These are phyloP conservation scores for Elsinoe ampelina DNA, from an alignment of 2,329 filamentous ascomycete genomes.

Conservation along the genomic window DNA sequence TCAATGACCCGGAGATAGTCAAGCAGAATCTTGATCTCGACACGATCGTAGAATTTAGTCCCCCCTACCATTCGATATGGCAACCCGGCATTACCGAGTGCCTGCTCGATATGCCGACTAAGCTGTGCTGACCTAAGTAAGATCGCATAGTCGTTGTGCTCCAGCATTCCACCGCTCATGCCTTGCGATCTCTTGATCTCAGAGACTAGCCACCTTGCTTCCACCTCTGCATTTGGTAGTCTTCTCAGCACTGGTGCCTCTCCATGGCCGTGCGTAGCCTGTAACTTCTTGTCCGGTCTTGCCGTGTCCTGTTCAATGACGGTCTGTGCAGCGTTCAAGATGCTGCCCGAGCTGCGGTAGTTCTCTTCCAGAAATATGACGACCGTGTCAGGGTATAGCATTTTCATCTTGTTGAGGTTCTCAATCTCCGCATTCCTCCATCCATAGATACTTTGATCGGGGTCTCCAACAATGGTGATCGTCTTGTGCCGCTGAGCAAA, in stretches of 20 bases:
- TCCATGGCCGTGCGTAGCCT: constrained; percentile 71
- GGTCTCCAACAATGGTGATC: constrained; percentile 94
- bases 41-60: constrained; percentile 81
- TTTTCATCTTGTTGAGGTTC: constrained; percentile 71
- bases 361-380: constrained; percentile 87
- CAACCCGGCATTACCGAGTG: constrained; percentile 69
- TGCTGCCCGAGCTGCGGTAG: constrained; percentile 81
- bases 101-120: constrained; percentile 77
- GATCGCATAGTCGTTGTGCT: constrained; percentile 71
- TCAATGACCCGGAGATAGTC: constrained; percentile 83
- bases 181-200: constrained; percentile 65
- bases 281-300: constrained; percentile 68
- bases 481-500: constrained; percentile 62
- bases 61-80: constrained; percentile 91
- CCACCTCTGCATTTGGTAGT: constrained; percentile 57
- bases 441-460: constrained; percentile 95
- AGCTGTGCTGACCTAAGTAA: constrained; percentile 75
- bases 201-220: constrained; percentile 80
- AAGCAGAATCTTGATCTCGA: constrained; percentile 76
- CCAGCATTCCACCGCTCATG: constrained; percentile 65
- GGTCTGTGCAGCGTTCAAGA: constrained; percentile 67
- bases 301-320: constrained; percentile 85
- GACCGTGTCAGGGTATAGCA: constrained; percentile 66
- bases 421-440: constrained; percentile 89
- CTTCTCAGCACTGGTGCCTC: constrained; percentile 71